Conservation (phyloP, 2,329 filamentous ascomycete species). For the Didymella keratinophila region DNA sequence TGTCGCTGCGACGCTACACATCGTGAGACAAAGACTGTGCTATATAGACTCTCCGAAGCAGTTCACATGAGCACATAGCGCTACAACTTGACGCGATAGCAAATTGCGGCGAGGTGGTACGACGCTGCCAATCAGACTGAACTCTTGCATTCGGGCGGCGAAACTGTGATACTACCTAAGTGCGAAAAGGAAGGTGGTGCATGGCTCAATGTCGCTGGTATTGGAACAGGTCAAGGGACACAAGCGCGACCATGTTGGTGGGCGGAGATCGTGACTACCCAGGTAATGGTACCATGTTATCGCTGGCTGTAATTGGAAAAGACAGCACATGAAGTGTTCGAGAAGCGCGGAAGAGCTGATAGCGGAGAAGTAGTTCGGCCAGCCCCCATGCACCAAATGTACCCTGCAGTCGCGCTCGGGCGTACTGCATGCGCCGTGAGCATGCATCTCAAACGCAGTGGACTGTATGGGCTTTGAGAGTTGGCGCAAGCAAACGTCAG, state of each 20-base stretch:
- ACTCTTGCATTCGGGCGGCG: slow-evolving; percentile 4
- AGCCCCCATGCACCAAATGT: neutral
- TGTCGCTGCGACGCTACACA: neutral
- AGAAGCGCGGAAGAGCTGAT: slow-evolving; percentile 4
- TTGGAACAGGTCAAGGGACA: neutral
- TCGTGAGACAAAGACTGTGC: neutral
- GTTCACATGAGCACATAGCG: slow-evolving; percentile 8
- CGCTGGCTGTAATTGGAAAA: neutral
- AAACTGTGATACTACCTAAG: slow-evolving; percentile 9
- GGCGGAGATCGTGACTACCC: neutral
- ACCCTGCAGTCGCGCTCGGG: neutral
- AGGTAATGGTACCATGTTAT: neutral
- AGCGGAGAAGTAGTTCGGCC: slow-evolving; percentile 1
- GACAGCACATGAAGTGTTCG: slow-evolving; percentile 3
- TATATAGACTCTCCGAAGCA: neutral
- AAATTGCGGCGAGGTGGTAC: slow-evolving; percentile 10
- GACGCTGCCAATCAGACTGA: slow-evolving; percentile 9
- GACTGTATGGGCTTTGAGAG: neutral
- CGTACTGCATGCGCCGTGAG: neutral
- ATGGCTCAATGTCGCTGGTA: neutral
- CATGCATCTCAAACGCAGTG: neutral
- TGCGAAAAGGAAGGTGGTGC: slow-evolving; percentile 22
- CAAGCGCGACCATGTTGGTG: slow-evolving; percentile 1
- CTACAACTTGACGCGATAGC: slow-evolving; percentile 7
- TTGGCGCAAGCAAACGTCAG: neutral